phyloP scores from a whole-genome alignment of 495 filamentous ascomycete species.

The Talaromyces borbonicus region DNA sequence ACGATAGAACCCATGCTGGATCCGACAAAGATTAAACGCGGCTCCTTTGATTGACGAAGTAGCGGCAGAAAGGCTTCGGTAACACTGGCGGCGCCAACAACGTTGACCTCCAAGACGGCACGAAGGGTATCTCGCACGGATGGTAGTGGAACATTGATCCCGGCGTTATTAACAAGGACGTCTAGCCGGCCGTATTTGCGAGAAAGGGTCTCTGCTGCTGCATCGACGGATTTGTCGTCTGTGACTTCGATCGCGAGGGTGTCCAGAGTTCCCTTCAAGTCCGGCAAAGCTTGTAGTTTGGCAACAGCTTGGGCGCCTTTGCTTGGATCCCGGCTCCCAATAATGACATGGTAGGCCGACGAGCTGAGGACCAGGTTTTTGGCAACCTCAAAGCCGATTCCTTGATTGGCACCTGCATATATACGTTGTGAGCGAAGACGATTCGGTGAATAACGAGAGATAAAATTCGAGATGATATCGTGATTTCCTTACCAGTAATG shows the following conservation, averaged over 20 bases:
- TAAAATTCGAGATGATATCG: neutral
- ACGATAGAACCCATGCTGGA: conserved; percentile 25
- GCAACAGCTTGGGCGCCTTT: conserved; percentile 17
- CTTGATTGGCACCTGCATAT: conserved; percentile 21
- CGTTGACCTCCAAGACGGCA: conserved; percentile 27
- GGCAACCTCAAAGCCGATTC: conserved; percentile 20
- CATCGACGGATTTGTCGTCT: conserved; percentile 20
- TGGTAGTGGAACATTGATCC: conserved; percentile 10
- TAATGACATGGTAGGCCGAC: conserved; percentile 18
- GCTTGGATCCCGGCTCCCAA: conserved; percentile 16
- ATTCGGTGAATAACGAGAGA: neutral
- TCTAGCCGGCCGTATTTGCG: conserved; percentile 19
- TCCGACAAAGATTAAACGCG: conserved; percentile 30
- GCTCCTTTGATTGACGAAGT: conserved; percentile 23
- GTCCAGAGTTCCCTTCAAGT: conserved; percentile 15
- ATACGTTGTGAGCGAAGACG: neutral
- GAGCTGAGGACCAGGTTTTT: conserved; percentile 14
- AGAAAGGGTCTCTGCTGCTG: conserved; percentile 14
- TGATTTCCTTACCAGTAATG: conserved; percentile 5
- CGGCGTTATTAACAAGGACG: conserved; percentile 29
- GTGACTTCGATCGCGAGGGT: conserved; percentile 19
- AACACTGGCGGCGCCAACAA: conserved; percentile 23
- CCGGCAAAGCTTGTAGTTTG: conserved; percentile 9
- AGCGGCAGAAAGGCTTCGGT: conserved; percentile 31
- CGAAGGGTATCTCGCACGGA: conserved; percentile 17